These are phyloP conservation scores for Claviceps africana DNA, from an alignment of 2,329 filamentous ascomycete genomes.

Conservation along the genomic window DNA sequence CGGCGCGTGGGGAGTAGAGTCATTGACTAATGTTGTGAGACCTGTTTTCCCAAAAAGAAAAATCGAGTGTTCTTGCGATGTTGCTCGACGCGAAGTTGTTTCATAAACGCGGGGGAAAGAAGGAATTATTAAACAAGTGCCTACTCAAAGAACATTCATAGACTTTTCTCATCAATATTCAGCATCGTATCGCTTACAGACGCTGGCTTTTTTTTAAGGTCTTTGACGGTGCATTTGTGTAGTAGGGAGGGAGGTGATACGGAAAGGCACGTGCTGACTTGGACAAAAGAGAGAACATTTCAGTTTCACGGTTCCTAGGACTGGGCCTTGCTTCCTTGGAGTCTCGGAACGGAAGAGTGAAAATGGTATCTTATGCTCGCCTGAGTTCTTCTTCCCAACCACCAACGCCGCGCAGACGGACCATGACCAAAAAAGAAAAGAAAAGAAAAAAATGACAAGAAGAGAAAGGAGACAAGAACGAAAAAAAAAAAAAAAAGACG, in stretches of 20 bases:
- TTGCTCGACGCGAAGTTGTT: background rate
- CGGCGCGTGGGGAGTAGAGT: conserved; percentile 1
- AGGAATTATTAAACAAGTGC: too few species aligned
- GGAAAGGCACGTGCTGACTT: background rate
- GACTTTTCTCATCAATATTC: background rate
- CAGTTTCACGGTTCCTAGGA: too few species aligned
- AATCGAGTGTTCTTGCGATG: background rate
- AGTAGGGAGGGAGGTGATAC: background rate
- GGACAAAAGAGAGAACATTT: background rate
- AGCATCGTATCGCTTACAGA: background rate
- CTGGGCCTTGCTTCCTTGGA: too few species aligned
- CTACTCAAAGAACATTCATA: background rate
- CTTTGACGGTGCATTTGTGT: background rate
- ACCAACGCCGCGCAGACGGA: background rate
- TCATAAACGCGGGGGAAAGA: background rate
- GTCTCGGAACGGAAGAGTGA: too few species aligned
- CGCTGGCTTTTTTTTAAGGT: background rate
- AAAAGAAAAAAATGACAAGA: background rate
- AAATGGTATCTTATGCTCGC: background rate
- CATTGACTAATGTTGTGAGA: background rate
- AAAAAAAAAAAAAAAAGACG: background rate
- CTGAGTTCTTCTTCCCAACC: background rate
- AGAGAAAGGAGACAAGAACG: background rate
- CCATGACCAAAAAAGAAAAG: background rate
- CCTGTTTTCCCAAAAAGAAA: background rate